These are phyloP conservation scores for Plantago ovata DNA, from an alignment of 257 asterid genomes.

Conservation along the genomic window DNA sequence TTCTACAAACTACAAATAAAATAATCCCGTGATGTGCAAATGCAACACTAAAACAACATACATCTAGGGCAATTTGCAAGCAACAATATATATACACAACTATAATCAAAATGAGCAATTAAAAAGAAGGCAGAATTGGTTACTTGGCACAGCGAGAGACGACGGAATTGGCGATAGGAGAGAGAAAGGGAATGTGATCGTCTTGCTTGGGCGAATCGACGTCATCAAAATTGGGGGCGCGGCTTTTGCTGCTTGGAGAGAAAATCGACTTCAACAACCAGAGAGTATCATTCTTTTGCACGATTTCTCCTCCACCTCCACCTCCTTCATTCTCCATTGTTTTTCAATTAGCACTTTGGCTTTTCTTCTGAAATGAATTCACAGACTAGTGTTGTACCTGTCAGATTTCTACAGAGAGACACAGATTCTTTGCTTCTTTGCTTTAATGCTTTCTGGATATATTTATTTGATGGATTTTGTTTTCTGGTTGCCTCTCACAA, in stretches of 20 bases:
- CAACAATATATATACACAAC: not conserved
- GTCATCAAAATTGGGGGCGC: conserved; percentile 22
- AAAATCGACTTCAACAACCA: conserved; percentile 50
- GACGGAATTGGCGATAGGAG: conserved; percentile 62
- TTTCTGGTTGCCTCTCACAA: no score
- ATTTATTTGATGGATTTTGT: no score
- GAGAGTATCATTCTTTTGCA: not conserved
- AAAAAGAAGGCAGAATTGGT: not conserved
- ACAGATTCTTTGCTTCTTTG: no score
- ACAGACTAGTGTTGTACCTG: no score
- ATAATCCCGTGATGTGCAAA: no score
- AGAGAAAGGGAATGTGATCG: conserved; percentile 46
- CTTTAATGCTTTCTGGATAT: no score
- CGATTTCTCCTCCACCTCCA: conserved; percentile 25
- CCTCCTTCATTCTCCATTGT: conserved; percentile 35
- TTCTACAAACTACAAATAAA: no score
- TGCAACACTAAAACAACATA: no score
- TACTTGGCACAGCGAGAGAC: conserved; percentile 68
- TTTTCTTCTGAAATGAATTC: no score
- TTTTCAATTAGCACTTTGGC: not conserved
- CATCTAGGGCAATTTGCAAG: not conserved
- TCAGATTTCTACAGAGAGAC: no score
- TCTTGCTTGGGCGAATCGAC: conserved; percentile 24
- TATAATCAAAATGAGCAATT: not conserved
- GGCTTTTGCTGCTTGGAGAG: conserved; percentile 32